Percentiles rank a stretch among this genome's conserved stretches.
Evolutionary conservation across 495 filamentous ascomycete genomes (phyloP).

Genomic region (Podospora australis): DNA sequence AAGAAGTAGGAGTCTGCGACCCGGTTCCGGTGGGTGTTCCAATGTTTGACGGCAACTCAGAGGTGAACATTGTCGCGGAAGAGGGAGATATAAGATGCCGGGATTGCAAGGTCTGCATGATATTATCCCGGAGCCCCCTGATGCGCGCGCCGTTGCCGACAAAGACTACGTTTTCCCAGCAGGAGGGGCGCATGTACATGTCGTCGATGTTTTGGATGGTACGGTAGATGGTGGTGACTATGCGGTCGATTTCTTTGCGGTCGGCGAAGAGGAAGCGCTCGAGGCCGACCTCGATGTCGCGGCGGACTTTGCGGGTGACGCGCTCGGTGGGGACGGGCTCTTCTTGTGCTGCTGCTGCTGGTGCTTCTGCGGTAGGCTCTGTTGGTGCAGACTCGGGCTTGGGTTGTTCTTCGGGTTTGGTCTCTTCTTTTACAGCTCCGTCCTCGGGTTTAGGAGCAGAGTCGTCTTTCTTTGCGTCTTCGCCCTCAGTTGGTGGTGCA

Average conservation of each 20-base stretch:
- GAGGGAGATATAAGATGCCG: conserved; percentile 89
- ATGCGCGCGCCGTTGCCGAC: conserved; percentile 83
- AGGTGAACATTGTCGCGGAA: conserved; percentile 90
- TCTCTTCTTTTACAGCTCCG: neutral
- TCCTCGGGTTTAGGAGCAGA: conserved; percentile 3
- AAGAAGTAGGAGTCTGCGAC: conserved; percentile 73
- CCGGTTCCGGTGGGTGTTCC: conserved; percentile 87
- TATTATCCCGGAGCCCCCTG: conserved; percentile 78
- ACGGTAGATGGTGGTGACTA: conserved; percentile 76
- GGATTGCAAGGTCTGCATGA: conserved; percentile 67
- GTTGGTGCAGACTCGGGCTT: conserved; percentile 9
- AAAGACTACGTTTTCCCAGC: conserved; percentile 86
- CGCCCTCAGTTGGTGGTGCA: no score
- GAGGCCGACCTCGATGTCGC: conserved; percentile 77
- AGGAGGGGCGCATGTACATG: conserved; percentile 66
- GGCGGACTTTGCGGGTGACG: conserved; percentile 43
- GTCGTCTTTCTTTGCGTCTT: conserved; percentile 6
- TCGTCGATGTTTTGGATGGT: conserved; percentile 73
- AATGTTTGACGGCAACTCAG: conserved; percentile 85
- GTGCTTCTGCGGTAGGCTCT: conserved; percentile 2
- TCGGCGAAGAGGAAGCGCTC: conserved; percentile 82
- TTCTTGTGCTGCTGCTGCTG: conserved; percentile 1
- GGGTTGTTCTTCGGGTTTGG: neutral
- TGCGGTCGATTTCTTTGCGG: conserved; percentile 64
- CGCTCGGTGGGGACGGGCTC: conserved; percentile 21